Conservation (phyloP, 257 asterid species). For the Solanum lignicaule region DNA sequence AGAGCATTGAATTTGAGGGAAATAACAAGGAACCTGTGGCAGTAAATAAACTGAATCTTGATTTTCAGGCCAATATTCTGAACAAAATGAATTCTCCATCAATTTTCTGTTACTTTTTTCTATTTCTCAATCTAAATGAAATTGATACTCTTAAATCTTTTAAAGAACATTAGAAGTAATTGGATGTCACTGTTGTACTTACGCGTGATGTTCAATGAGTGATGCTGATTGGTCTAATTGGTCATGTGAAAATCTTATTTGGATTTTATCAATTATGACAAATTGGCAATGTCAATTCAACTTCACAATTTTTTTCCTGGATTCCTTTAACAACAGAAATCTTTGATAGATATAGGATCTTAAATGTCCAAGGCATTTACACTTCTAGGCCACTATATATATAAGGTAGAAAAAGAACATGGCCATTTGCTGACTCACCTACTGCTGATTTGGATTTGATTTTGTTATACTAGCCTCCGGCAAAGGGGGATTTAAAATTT, state of each 20-base stretch:
- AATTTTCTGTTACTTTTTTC: neutral
- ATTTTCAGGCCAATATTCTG: neutral
- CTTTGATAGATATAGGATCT: neutral
- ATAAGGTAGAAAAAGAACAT: neutral
- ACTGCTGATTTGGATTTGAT: neutral
- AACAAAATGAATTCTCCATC: neutral
- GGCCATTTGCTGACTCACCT: neutral
- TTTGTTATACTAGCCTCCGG: neutral
- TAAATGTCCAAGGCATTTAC: neutral
- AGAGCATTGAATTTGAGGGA: neutral
- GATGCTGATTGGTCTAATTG: conserved; percentile 39
- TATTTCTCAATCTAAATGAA: neutral
- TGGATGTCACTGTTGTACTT: conserved; percentile 14
- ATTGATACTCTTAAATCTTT: neutral
- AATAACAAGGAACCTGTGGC: conserved; percentile 15
- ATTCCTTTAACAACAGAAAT: neutral
- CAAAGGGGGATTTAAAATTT: neutral
- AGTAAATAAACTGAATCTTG: neutral
- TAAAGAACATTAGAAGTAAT: neutral
- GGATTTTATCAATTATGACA: conserved; percentile 37
- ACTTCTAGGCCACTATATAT: neutral
- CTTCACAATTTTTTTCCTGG: neutral
- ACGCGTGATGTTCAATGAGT: conserved; percentile 8
- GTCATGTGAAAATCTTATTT: conserved; percentile 39
- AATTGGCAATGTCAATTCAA: conserved; percentile 25